phyloP scores from a whole-genome alignment of 257 asterid species.

The Catharanthus roseus region DNA sequence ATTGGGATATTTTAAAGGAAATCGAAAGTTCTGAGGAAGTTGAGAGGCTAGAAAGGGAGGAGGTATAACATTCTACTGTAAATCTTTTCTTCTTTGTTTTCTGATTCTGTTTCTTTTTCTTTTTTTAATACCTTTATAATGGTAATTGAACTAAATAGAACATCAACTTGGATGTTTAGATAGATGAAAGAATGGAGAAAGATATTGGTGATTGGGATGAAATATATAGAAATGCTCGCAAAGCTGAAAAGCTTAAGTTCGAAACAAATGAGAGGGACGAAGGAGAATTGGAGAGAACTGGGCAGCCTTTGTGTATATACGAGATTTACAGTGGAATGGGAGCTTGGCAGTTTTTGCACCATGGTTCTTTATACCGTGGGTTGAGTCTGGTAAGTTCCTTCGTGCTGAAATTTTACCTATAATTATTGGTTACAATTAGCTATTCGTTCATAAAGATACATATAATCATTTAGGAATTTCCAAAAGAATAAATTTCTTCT shows the following conservation, averaged over 20 bases:
- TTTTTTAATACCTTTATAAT: slow-evolving; percentile 10
- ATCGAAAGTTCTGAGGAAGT: slow-evolving; percentile 83
- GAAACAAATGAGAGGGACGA: slow-evolving; percentile 93
- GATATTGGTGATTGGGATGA: slow-evolving; percentile 86
- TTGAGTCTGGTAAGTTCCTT: slow-evolving; percentile 80
- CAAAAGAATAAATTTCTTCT: slow-evolving; percentile 3
- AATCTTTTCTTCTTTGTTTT: not conserved
- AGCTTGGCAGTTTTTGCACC: slow-evolving; percentile 96
- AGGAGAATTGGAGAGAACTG: slow-evolving; percentile 98
- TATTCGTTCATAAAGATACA: not conserved
- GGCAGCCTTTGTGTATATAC: slow-evolving; percentile 87
- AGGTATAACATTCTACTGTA: slow-evolving; percentile 47
- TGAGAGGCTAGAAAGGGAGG: slow-evolving; percentile 74
- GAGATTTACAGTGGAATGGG: slow-evolving; percentile 94
- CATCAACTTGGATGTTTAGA: slow-evolving; percentile 42
- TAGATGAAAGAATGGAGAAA: slow-evolving; percentile 92
- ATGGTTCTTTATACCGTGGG: slow-evolving; percentile 97
- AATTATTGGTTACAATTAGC: not conserved
- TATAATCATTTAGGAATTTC: not conserved
- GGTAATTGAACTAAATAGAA: slow-evolving; percentile 31
- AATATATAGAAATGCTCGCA: slow-evolving; percentile 85
- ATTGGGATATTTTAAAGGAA: slow-evolving; percentile 78
- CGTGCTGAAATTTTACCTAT: not conserved
- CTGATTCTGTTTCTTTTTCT: not conserved
- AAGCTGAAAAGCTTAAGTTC: slow-evolving; percentile 84